These are phyloP conservation scores for Tremellales sp. DNA, from an alignment of 1,284 basidiomycete species.

Conservation along the genomic window DNA sequence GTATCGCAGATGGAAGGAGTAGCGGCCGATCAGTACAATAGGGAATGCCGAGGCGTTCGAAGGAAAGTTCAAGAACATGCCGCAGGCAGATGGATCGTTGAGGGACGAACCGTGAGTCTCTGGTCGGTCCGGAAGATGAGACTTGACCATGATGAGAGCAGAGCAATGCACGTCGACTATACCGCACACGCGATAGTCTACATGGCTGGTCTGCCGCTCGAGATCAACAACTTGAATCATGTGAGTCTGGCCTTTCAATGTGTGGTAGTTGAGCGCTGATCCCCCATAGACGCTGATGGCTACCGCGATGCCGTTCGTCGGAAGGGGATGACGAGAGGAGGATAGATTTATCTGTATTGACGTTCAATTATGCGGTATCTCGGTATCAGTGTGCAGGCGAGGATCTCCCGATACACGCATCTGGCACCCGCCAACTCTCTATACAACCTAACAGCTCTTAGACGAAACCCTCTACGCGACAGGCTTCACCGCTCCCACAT, in stretches of 20 bases:
- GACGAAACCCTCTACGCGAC: too few species aligned
- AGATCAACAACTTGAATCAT: slow-evolving; percentile 69
- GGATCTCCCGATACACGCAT: too few species aligned
- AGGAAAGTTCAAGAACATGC: slow-evolving; percentile 50
- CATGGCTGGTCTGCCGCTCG: slow-evolving; percentile 62
- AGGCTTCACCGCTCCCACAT: too few species aligned
- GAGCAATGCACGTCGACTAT: slow-evolving; percentile 61
- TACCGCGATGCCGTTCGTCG: slow-evolving; percentile 58
- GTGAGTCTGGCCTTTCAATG: slow-evolving; percentile 51
- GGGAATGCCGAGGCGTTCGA: slow-evolving; percentile 62
- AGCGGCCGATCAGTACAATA: slow-evolving; percentile 23
- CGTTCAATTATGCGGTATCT: too few species aligned
- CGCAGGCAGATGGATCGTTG: slow-evolving; percentile 63
- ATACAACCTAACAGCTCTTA: too few species aligned
- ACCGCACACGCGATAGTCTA: slow-evolving; percentile 65
- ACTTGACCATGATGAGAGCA: not conserved
- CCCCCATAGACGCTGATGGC: slow-evolving; percentile 41
- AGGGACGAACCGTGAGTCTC: slow-evolving; percentile 52
- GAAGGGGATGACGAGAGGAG: slow-evolving; percentile 53
- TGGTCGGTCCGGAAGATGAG: not conserved
- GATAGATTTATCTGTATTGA: too few species aligned
- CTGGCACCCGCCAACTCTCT: too few species aligned
- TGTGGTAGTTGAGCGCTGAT: not conserved
- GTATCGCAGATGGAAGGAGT: not conserved
- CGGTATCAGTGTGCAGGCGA: too few species aligned